Evolutionary conservation across 495 filamentous ascomycete genomes (phyloP).

Genomic region (Zalerion maritima): DNA sequence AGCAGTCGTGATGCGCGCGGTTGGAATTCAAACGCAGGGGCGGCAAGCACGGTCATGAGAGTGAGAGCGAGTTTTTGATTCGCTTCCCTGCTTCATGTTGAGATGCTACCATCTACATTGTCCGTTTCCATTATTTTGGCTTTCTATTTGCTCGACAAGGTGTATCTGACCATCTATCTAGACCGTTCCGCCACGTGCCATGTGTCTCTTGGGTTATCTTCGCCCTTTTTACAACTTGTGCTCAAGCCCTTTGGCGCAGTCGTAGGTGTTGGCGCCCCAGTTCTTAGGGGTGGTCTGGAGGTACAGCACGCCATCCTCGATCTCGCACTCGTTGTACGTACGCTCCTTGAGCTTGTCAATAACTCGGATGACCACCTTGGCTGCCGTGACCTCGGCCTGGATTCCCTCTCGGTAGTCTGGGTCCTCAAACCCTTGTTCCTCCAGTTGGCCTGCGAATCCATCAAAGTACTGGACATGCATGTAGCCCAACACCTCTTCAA

Average conservation of each 20-base stretch:
- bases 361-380: slow-evolving; percentile 26
- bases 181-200: too few species aligned
- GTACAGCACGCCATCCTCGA: slow-evolving; percentile 28
- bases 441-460: slow-evolving; percentile 14
- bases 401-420: slow-evolving; percentile 32
- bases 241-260: slow-evolving; percentile 7
- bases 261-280: slow-evolving; percentile 11
- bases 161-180: too few species aligned
- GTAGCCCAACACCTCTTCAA: slow-evolving; percentile 22
- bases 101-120: too few species aligned
- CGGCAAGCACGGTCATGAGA: too few species aligned
- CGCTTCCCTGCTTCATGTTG: too few species aligned
- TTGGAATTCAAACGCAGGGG: too few species aligned
- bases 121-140: too few species aligned
- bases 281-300: slow-evolving; percentile 18
- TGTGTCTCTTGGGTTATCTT: too few species aligned
- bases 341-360: slow-evolving; percentile 29
- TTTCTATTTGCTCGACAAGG: too few species aligned
- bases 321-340: slow-evolving; percentile 25
- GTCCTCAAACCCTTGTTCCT: slow-evolving; percentile 24
- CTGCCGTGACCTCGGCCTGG: slow-evolving; percentile 24
- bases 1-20: too few species aligned
- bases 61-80: too few species aligned
- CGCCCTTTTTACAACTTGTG: slow-evolving; percentile 8
- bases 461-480: slow-evolving; percentile 27